Base-by-base conservation (phyloP, 306 rosid genomes). In the Sicyos baderoa region DNA sequence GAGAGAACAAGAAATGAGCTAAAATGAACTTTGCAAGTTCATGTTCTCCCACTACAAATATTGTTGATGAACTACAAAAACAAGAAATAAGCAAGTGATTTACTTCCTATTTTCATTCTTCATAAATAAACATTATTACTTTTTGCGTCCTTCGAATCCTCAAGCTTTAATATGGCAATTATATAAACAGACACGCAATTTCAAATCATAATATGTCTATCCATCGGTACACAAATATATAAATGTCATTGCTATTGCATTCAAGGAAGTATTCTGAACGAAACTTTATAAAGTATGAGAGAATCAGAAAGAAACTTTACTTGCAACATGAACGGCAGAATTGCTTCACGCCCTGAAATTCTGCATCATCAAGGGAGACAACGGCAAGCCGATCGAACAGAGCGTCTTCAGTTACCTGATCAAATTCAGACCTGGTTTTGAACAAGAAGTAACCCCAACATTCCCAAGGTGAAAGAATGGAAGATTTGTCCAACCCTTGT, bases 401-500 rank as follows among this genome's bases (percentile, higher is more conserved):
- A 23, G 55, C 45, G 37, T 29, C 64, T 54, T 81, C 84, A 4
- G 77, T 74, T 58, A 76, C 79, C 52, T 69, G 72, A 57, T 77
- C 76, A 52, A 74, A 81, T 58, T 74, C 81, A 10, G 81, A 49
- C 70, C 68, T 81, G 5, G 81, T 70, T 44, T 45, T 74, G 50
- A 70, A 77, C 62, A 77, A 50, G 61, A 74, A 80, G 76, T 81
- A 81, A 3, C 81, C 84, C 14, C 84, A 80, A 51, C 84, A 81
- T 59, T 81, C 81, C 81, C 81, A 81, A 56, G 81, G 81, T 37
- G 84, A 77, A 15, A 74, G 79, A 57, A 63, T 63, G 60, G 73
- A 25, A 4, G 72, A 35, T 63, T 65, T 65, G 54, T 54, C 27
- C 22, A 56, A 55, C 5, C 66, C 18, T 53, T 48, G 81, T 23